Percentiles rank a stretch among this genome's conserved stretches.
phyloP scores from a whole-genome alignment of 345 rosid genomes.

The Erodium maritimum region DNA sequence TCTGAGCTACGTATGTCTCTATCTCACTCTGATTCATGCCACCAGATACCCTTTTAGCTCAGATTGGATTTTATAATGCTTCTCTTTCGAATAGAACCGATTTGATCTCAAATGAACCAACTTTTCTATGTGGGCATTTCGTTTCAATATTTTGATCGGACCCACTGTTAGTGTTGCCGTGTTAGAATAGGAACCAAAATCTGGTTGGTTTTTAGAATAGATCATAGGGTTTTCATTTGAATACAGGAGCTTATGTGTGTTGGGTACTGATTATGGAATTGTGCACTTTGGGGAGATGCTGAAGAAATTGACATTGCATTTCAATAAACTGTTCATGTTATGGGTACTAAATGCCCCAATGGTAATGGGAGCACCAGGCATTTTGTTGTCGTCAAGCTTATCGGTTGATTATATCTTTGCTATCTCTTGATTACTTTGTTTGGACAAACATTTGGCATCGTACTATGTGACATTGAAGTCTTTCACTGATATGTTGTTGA shows the following conservation, averaged over 20 bases:
- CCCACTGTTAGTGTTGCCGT: not conserved
- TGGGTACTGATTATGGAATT: not conserved
- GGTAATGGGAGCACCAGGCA: too few species aligned
- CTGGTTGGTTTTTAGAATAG: not conserved
- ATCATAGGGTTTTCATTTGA: not conserved
- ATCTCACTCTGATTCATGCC: not conserved
- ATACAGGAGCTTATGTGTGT: not conserved
- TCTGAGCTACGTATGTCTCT: slow-evolving; percentile 67
- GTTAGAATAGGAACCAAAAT: not conserved
- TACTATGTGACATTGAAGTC: not conserved
- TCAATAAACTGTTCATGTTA: not conserved
- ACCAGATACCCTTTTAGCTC: too few species aligned
- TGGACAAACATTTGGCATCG: not conserved
- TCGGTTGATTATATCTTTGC: not conserved
- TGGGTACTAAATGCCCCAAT: not conserved
- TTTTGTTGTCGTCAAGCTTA: too few species aligned
- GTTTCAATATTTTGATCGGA: not conserved
- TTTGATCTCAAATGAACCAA: not conserved
- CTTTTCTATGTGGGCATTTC: not conserved
- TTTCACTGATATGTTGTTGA: not conserved
- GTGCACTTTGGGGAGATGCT: not conserved
- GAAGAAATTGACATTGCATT: not conserved
- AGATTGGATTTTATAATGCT: not conserved
- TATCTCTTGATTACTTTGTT: not conserved
- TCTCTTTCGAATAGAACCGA: not conserved